Percentiles rank a stretch among this genome's conserved stretches.
These are phyloP conservation scores for Hymenoscyphus infarciens DNA, from an alignment of 2,329 filamentous ascomycete genomes.

Conservation along the genomic window DNA sequence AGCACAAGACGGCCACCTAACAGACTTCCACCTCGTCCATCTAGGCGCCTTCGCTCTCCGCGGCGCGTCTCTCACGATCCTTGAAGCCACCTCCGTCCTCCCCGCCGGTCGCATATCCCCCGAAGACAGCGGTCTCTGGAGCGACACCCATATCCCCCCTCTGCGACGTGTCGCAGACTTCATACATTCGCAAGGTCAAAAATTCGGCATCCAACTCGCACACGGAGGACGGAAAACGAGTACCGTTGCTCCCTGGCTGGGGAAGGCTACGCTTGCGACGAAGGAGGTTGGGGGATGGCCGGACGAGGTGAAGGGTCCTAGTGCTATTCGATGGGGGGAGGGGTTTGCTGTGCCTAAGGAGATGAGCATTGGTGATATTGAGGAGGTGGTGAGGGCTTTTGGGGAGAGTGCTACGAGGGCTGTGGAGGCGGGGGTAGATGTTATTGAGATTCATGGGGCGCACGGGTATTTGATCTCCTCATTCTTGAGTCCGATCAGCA, in stretches of 20 bases:
- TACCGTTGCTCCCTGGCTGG: slow-evolving; percentile 37
- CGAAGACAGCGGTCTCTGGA: slow-evolving; percentile 35
- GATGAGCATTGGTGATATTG: slow-evolving; percentile 47
- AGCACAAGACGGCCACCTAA: slow-evolving; percentile 32
- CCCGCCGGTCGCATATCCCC: slow-evolving; percentile 36
- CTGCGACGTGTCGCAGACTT: slow-evolving; percentile 39
- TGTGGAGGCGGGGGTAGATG: slow-evolving; percentile 54
- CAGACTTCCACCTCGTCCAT: slow-evolving; percentile 36
- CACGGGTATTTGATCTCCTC: slow-evolving; percentile 66
- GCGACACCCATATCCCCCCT: slow-evolving; percentile 38
- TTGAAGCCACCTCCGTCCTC: slow-evolving; percentile 37
- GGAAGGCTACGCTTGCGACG: slow-evolving; percentile 31
- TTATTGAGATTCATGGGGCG: slow-evolving; percentile 59
- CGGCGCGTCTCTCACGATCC: slow-evolving; percentile 35
- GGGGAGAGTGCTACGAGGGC: slow-evolving; percentile 36
- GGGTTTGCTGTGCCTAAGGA: slow-evolving; percentile 54
- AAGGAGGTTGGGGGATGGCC: slow-evolving; percentile 39
- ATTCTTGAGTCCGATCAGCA: slow-evolving; percentile 59
- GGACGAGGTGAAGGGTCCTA: slow-evolving; percentile 46
- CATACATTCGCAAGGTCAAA: slow-evolving; percentile 51
- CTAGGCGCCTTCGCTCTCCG: slow-evolving; percentile 34
- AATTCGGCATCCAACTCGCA: slow-evolving; percentile 67
- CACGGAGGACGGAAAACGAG: slow-evolving; percentile 55
- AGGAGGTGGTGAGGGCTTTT: slow-evolving; percentile 37
- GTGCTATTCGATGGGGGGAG: slow-evolving; percentile 55